Evolutionary conservation across 192 early-diverging fungal genomes (phyloP).

Genomic region (Rhizophagus prolifer): DNA sequence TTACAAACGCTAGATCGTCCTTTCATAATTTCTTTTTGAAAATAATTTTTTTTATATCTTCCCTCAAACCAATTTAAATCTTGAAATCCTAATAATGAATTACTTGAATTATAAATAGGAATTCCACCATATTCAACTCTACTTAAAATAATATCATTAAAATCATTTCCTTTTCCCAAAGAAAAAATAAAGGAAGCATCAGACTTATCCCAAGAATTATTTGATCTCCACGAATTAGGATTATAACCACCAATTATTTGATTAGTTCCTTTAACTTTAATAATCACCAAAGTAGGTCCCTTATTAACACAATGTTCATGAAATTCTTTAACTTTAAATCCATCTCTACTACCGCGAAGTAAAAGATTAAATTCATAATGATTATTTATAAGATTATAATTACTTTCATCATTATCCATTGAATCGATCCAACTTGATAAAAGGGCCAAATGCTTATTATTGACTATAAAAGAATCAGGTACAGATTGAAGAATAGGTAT

Average conservation of each 20-base stretch:
- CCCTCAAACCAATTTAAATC: not conserved
- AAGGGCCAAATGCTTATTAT: not conserved
- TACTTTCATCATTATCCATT: not conserved
- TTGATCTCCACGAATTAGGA: not conserved
- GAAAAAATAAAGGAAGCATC: constrained; percentile 4
- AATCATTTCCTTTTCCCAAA: not conserved
- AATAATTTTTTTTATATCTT: not conserved
- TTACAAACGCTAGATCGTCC: not conserved
- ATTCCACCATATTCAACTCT: constrained; percentile 35
- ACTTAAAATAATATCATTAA: constrained; percentile 34
- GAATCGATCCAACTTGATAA: constrained; percentile 13
- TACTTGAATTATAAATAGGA: no score
- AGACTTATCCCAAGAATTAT: not conserved
- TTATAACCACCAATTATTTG: constrained; percentile 16
- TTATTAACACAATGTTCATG: not conserved
- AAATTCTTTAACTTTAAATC: not conserved
- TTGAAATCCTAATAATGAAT: no score
- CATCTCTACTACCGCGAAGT: not conserved
- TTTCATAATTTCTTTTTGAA: not conserved
- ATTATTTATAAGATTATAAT: not conserved
- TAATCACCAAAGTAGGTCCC: not conserved
- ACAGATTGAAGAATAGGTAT: not conserved
- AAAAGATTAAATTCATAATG: not conserved
- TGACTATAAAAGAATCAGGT: not conserved
- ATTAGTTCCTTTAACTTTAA: not conserved